Base-by-base conservation (phyloP, 75 land plant species). In the Selaginella tamariscina region DNA sequence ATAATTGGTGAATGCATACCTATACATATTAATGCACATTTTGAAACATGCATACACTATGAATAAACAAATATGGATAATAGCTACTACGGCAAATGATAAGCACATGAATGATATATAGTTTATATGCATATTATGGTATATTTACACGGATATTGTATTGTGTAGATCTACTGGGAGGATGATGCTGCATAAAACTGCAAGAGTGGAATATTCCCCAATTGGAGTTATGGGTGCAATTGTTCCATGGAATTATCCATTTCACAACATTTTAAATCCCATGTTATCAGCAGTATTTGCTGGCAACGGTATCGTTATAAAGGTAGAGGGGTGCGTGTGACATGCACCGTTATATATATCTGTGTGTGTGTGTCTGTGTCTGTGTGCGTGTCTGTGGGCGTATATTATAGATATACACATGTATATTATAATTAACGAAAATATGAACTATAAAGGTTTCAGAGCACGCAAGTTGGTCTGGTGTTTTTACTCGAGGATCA, bases 241-340 rank as follows among this genome's bases (percentile, higher is more conserved):
- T 77, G 92, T 90, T 55, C 86, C 96, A 66, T 90, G 96, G 96
- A 90, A 90, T 71, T 90, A 90, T 80, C 96, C 96, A 18, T 90
- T 90, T 62, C 96, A 90, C 56, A 90, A 90, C 69, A 83, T 90
- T 24, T 90, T 90, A 49, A 90, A 90, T 70, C 92, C 96, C 56
- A 85, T 90, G 96, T 69, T 90, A 31, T 83, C 96, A 32, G 96
- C 96, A 67, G 81, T 90, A 22, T 90, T 90, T 63, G 78, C 96
- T 31, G 96, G 96, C 54, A 90, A 90, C 68, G 76, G 76, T 56
- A 72, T 82, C 67, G 92, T 90, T 30, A 87, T 90, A 31, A 90
- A 90, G 96, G 96, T 90, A 81, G 24, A n/a, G n/a, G n/a, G n/a
- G n/a, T n/a, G n/a, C n/a, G n/a, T n/a, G n/a, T n/a, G n/a, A n/a